phyloP scores from a whole-genome alignment of 192 early-diverging fungal species.

The Backusella luteola region DNA sequence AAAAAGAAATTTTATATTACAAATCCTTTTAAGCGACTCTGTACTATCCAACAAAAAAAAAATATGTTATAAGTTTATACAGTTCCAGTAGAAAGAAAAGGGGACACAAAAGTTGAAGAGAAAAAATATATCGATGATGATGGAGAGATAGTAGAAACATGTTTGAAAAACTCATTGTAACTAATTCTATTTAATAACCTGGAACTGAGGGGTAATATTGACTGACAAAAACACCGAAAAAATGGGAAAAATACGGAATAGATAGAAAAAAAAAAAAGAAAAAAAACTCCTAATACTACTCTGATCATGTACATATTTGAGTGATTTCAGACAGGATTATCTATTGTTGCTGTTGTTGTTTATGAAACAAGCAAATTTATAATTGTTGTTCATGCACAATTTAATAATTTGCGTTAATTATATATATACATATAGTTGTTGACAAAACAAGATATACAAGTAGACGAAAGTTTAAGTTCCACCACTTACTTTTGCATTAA shows the following conservation, averaged over 20 bases:
- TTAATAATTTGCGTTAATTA: neutral
- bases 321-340: neutral
- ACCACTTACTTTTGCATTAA: neutral
- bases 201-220: neutral
- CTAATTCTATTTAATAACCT: neutral
- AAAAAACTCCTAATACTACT: neutral
- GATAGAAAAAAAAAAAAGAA: too few species aligned
- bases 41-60: neutral
- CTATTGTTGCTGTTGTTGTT: neutral
- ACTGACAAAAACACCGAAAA: neutral
- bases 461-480: neutral
- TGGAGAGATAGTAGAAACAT: neutral
- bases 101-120: neutral
- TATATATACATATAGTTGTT: neutral
- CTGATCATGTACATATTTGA: neutral
- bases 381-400: neutral
- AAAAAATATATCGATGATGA: neutral
- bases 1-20: neutral
- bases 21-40: neutral
- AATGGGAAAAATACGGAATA: neutral
- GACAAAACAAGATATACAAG: too few species aligned
- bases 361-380: neutral
- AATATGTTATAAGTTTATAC: neutral
- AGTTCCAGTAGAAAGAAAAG: neutral
- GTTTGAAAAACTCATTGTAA: neutral